Percentiles rank a stretch among this genome's conserved stretches.
Conservation (phyloP, 169 alveolate genomes). For the Besnoitia besnoiti region DNA sequence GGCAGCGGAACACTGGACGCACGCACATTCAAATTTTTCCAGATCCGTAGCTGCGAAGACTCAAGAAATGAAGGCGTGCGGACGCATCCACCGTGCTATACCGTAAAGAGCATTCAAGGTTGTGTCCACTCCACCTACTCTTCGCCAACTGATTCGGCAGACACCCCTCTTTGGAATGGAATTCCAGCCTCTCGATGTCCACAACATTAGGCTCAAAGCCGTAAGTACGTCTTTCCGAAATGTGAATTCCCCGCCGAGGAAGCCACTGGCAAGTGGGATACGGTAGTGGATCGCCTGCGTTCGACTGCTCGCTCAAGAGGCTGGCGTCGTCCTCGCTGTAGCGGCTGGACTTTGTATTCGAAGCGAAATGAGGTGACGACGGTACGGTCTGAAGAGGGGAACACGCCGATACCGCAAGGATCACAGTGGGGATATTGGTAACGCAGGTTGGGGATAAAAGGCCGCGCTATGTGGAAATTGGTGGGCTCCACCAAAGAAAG, state of each 20-base stretch:
- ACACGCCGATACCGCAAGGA: not conserved
- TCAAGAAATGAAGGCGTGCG: too few relatives aligned
- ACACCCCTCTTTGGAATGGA: not conserved
- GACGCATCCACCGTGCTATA: too few relatives aligned
- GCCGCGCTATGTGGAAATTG: too few relatives aligned
- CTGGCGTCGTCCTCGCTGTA: conserved; percentile 4
- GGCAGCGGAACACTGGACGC: too few relatives aligned
- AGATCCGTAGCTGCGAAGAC: too few relatives aligned
- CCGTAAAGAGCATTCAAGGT: not conserved
- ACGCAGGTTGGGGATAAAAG: too few relatives aligned
- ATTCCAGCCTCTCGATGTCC: conserved; percentile 10
- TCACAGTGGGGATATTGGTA: too few relatives aligned
- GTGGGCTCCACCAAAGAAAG: too few relatives aligned
- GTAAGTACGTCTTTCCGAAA: conserved; percentile 12
- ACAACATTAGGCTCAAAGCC: conserved; percentile 1
- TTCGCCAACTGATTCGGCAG: conserved; percentile 3
- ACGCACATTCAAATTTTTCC: too few relatives aligned
- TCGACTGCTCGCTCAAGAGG: not conserved
- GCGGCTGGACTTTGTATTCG: not conserved
- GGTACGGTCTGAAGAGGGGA: not conserved
- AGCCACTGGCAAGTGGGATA: conserved; percentile 42
- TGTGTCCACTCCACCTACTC: not conserved
- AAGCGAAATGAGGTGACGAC: not conserved
- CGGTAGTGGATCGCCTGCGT: conserved; percentile 13
- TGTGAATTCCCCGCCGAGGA: conserved; percentile 16